These are phyloP conservation scores for Hypomyces rosellus DNA, from an alignment of 2,329 filamentous ascomycete species.

Conservation along the genomic window DNA sequence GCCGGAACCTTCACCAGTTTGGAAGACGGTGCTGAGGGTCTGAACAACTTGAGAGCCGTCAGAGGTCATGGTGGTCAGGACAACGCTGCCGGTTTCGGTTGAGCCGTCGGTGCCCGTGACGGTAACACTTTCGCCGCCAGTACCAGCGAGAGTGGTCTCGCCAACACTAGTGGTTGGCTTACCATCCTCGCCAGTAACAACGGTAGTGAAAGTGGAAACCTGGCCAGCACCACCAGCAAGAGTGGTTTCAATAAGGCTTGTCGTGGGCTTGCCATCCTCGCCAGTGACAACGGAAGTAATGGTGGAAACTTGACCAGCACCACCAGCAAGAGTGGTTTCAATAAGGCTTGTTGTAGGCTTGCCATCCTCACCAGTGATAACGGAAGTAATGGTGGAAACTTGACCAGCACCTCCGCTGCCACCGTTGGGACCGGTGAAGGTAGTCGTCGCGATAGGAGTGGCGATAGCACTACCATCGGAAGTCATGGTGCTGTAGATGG, in stretches of 20 bases:
- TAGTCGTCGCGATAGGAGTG: slow-evolving; percentile 31
- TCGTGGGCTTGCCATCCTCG: too few species aligned
- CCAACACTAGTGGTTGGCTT: slow-evolving; percentile 20
- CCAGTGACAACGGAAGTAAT: too few species aligned
- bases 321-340: background rate
- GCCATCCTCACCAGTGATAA: too few species aligned
- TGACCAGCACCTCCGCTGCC: slow-evolving; percentile 10
- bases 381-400: slow-evolving; percentile 9
- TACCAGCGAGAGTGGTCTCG: slow-evolving; percentile 21
- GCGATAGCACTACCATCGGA: slow-evolving; percentile 28
- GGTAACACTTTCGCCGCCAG: slow-evolving; percentile 11
- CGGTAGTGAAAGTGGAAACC: slow-evolving; percentile 13
- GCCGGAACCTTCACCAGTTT: slow-evolving; percentile 13
- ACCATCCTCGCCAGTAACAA: slow-evolving; percentile 17
- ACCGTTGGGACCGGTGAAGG: slow-evolving; percentile 19
- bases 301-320: slow-evolving; percentile 12
- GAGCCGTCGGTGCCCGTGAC: slow-evolving; percentile 10
- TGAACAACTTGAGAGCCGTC: slow-evolving; percentile 17
- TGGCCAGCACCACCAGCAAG: background rate
- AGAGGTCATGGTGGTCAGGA: slow-evolving; percentile 19
- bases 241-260: too few species aligned
- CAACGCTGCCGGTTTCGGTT: slow-evolving; percentile 11
- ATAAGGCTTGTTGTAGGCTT: too few species aligned
- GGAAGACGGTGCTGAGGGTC: slow-evolving; percentile 22
- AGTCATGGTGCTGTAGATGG: slow-evolving; percentile 30